Conservation (phyloP, 2,329 filamentous ascomycete species). For the Daldinia sp. region DNA sequence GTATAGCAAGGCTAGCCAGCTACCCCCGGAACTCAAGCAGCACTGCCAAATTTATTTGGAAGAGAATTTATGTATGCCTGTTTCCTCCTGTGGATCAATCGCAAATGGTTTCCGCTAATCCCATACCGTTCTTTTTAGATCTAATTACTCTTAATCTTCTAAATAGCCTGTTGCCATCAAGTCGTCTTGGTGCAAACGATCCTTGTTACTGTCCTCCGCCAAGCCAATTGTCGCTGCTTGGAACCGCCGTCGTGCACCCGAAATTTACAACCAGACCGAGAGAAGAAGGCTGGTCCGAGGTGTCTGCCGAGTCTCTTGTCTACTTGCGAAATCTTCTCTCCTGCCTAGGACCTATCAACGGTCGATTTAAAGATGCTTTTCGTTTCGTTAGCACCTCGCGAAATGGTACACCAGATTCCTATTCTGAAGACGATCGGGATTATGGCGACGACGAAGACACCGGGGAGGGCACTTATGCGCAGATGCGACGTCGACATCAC, state of each 20-base stretch:
- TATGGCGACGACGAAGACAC: slow-evolving; percentile 64
- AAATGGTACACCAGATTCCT: slow-evolving; percentile 54
- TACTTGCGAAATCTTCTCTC: slow-evolving; percentile 77
- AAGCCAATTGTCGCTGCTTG: slow-evolving; percentile 80
- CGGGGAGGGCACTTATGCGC: slow-evolving; percentile 63
- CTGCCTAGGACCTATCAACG: slow-evolving; percentile 76
- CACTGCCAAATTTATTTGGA: slow-evolving; percentile 80
- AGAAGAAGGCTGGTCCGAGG: slow-evolving; percentile 69
- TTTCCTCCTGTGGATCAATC: not conserved
- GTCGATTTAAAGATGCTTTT: slow-evolving; percentile 79
- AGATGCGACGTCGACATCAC: slow-evolving; percentile 70
- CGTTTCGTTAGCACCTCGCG: slow-evolving; percentile 64
- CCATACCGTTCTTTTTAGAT: slow-evolving; percentile 33
- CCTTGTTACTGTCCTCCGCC: slow-evolving; percentile 75
- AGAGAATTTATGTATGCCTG: slow-evolving; percentile 73
- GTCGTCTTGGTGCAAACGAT: slow-evolving; percentile 47
- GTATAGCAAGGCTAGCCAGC: slow-evolving; percentile 66
- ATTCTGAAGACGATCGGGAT: slow-evolving; percentile 61
- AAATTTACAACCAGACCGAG: slow-evolving; percentile 78
- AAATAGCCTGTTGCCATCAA: slow-evolving; percentile 70
- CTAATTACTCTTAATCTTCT: slow-evolving; percentile 69
- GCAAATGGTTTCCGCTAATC: not conserved
- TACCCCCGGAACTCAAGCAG: slow-evolving; percentile 73
- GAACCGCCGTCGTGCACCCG: slow-evolving; percentile 86
- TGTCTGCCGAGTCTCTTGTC: slow-evolving; percentile 74